Base-by-base conservation (phyloP, 1,284 basidiomycete genomes). In the Earliella scabrosa region DNA sequence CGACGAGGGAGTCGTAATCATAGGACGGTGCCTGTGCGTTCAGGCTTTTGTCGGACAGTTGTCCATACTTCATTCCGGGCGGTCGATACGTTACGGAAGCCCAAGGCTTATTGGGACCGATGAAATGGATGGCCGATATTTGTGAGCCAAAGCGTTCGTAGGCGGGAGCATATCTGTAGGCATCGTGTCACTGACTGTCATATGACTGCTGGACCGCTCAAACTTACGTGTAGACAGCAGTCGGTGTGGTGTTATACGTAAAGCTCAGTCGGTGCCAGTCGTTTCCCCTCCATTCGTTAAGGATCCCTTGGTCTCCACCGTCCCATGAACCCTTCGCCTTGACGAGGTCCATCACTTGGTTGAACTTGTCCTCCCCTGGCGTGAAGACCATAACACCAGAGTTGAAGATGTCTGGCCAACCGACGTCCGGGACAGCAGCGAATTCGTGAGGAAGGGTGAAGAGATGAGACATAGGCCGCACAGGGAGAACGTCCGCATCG, bases 351-450 rank as follows among this genome's bases (percentile, higher is more conserved):
- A 79, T 82, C 49, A 98, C 79, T 45, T 88, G 82, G 2, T 83
- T 77, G 71, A 97, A 98, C 65, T 95, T 95, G 50, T 86, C 83
- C 62, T 90, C 80, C 2, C 88, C 86, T 0, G 97, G 97, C 38
- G 82, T 82, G 44, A 96, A 75, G 52, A 98, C 93, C 76, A 99
- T 85, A 44, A 98, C 87, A 38, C 97, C 97, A 23, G 95, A 97
- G 73, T 98, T 99, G 80, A 99, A 98, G 58, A 97, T 95, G 73
- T 99, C 97, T 36, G 97, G 97, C 97, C 97, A 99, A 63, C 97
- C 97, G 27, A 94, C 92, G 73, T 99, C 97, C 5, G 97, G 94
- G 16, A 88, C 91, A 10, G 97, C 97, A 39, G 95, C 90, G 63
- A 92, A 92, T 58, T 90, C 87, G 68, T 89, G 78, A 13, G 87